phyloP scores from a whole-genome alignment of 345 rosid species.

The Nasturtium officinale region DNA sequence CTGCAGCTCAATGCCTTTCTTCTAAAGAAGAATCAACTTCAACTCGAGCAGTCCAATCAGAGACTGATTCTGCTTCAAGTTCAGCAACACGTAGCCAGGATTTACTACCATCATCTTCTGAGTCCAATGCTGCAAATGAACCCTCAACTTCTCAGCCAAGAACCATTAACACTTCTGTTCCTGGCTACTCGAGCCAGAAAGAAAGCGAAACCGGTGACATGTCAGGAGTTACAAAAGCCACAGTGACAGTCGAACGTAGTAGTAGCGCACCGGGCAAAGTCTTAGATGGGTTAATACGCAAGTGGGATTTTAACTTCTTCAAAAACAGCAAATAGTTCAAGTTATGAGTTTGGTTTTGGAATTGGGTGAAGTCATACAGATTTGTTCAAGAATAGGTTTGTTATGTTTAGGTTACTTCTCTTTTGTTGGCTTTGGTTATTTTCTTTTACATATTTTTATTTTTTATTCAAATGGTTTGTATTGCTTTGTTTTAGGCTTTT shows the following conservation, averaged over 20 bases:
- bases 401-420: constrained; percentile 11
- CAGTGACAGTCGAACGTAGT: constrained; percentile 65
- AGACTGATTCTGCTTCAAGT: constrained; percentile 42
- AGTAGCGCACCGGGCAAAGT: constrained; percentile 64
- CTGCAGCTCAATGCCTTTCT: constrained; percentile 37
- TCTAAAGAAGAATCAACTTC: constrained; percentile 51
- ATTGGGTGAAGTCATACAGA: constrained; percentile 25
- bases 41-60: constrained; percentile 38
- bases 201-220: constrained; percentile 55
- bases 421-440: constrained; percentile 32
- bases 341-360: constrained; percentile 47
- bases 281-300: constrained; percentile 78
- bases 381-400: constrained; percentile 9
- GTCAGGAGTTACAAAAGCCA: constrained; percentile 73
- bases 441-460: not conserved
- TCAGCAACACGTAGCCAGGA: constrained; percentile 33
- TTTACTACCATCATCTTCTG: constrained; percentile 24
- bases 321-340: constrained; percentile 49
- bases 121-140: constrained; percentile 23
- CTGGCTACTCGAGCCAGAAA: constrained; percentile 43
- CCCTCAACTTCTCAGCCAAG: constrained; percentile 23
- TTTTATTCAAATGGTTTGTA: constrained; percentile 18
- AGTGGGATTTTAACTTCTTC: constrained; percentile 81
- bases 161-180: constrained; percentile 33
- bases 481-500: constrained; percentile 6